Evolutionary conservation across 2,329 filamentous ascomycete species (phyloP).

Genomic region (Neopestalotiopsis rosae): DNA sequence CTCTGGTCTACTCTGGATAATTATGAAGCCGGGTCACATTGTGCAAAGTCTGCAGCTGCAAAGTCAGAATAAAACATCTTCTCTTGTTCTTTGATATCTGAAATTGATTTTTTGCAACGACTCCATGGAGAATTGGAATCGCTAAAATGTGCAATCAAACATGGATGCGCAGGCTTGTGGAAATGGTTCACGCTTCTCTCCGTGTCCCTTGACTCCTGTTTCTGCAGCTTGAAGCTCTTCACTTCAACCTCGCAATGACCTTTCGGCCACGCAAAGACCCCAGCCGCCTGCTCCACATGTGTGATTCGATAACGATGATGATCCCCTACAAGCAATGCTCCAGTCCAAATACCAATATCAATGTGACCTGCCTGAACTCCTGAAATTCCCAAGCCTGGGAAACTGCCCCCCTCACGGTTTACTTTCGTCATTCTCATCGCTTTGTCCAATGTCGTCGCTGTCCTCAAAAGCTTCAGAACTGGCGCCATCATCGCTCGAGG

Average conservation of each 20-base stretch:
- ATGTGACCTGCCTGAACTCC: constrained; percentile 11
- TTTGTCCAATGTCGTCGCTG: constrained; percentile 35
- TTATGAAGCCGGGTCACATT: not conserved
- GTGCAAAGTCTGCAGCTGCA: not conserved
- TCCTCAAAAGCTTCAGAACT: constrained; percentile 39
- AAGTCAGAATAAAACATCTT: too few species aligned
- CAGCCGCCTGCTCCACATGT: not conserved
- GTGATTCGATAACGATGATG: not conserved
- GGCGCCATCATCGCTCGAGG: constrained; percentile 28
- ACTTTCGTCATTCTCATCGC: constrained; percentile 39
- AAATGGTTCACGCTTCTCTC: not conserved
- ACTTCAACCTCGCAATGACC: not conserved
- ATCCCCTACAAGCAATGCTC: not conserved
- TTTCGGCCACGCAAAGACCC: not conserved
- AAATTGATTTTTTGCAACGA: not conserved
- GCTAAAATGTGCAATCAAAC: not conserved
- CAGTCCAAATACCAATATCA: constrained; percentile 4
- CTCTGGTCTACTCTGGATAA: not conserved
- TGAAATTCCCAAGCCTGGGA: not conserved
- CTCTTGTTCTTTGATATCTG: too few species aligned
- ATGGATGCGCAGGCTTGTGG: not conserved
- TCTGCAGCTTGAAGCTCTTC: not conserved
- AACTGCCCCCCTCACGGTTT: not conserved
- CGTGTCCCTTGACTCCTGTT: not conserved
- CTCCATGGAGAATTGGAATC: not conserved